These are phyloP conservation scores for Microsporum canis DNA, from an alignment of 2,329 filamentous ascomycete species.

Conservation along the genomic window DNA sequence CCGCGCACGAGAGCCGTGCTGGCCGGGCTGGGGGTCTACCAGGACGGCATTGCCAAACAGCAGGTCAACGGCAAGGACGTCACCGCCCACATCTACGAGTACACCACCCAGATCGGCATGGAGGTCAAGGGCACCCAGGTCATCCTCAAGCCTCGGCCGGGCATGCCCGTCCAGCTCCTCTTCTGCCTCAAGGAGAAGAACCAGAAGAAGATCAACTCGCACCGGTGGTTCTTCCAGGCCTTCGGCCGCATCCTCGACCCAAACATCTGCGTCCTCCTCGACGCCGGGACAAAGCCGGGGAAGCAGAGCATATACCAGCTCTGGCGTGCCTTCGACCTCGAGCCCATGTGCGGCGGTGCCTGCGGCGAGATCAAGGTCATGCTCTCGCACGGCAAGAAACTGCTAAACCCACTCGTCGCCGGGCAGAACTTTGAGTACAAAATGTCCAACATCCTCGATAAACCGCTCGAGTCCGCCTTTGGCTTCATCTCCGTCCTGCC, in stretches of 20 bases:
- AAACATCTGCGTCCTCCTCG: constrained; percentile 91
- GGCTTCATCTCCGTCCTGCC: constrained; percentile 95
- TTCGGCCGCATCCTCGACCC: constrained; percentile 87
- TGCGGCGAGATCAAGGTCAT: constrained; percentile 99
- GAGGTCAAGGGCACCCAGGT: constrained; percentile 86
- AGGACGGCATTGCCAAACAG: constrained; percentile 97
- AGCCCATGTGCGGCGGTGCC: constrained; percentile 93
- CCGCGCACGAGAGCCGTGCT: constrained; percentile 77
- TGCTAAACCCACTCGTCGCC: constrained; percentile 86
- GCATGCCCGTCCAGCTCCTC: constrained; percentile 86
- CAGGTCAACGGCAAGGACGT: constrained; percentile 95
- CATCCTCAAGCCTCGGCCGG: constrained; percentile 64
- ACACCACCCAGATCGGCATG: constrained; percentile 52
- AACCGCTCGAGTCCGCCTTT: constrained; percentile 92
- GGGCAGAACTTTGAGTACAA: constrained; percentile 99
- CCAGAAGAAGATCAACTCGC: constrained; percentile 99
- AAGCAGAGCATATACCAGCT: constrained; percentile 93
- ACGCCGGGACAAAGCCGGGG: constrained; percentile 90
- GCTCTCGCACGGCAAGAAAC: constrained; percentile 73
- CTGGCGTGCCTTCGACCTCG: constrained; percentile 96
- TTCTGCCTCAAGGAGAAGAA: constrained; percentile 99
- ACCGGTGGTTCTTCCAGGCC: constrained; percentile 97
- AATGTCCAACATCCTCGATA: constrained; percentile 98
- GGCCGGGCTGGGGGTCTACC: constrained; percentile 89
- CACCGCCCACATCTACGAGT: constrained; percentile 91